Conservation (phyloP, 257 asterid genomes). For the Primulina huaijiensis region DNA sequence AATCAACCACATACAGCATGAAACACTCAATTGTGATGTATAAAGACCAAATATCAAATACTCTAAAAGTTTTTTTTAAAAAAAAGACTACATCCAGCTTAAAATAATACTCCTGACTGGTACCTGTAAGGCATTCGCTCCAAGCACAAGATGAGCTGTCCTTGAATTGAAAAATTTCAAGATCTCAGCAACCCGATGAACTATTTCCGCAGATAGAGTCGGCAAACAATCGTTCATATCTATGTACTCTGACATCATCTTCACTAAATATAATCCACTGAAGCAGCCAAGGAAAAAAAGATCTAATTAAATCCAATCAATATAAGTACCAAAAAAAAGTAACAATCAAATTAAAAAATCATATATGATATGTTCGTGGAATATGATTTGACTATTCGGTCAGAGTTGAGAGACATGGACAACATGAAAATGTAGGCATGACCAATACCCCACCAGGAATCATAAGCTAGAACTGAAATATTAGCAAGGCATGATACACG, state of each 20-base stretch:
- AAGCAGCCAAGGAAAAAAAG: slow-evolving; percentile 27
- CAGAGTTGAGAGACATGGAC: slow-evolving; percentile 11
- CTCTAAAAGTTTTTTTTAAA: background rate
- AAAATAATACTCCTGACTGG: slow-evolving; percentile 9
- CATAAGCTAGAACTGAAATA: slow-evolving; percentile 12
- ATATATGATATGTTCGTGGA: slow-evolving; percentile 1
- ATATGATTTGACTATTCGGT: background rate
- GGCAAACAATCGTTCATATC: slow-evolving; percentile 79
- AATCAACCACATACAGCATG: slow-evolving; percentile 4
- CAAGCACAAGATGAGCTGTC: slow-evolving; percentile 97
- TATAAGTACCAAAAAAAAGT: slow-evolving; percentile 12
- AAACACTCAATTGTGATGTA: slow-evolving; percentile 3
- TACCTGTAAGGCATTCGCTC: slow-evolving; percentile 99
- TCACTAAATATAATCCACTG: slow-evolving; percentile 97
- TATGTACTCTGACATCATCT: slow-evolving; percentile 87
- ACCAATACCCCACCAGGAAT: slow-evolving; percentile 5
- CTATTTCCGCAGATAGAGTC: slow-evolving; percentile 79
- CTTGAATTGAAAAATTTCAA: slow-evolving; percentile 91
- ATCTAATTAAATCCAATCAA: slow-evolving; percentile 13
- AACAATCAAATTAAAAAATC: slow-evolving; percentile 10
- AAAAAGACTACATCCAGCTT: slow-evolving; percentile 14
- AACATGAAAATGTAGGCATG: slow-evolving; percentile 8
- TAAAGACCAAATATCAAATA: slow-evolving; percentile 11
- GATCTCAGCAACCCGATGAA: slow-evolving; percentile 91
- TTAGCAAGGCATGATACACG: slow-evolving; percentile 6